Conservation (phyloP, 306 rosid species). For the Vachellia pachyceras region DNA sequence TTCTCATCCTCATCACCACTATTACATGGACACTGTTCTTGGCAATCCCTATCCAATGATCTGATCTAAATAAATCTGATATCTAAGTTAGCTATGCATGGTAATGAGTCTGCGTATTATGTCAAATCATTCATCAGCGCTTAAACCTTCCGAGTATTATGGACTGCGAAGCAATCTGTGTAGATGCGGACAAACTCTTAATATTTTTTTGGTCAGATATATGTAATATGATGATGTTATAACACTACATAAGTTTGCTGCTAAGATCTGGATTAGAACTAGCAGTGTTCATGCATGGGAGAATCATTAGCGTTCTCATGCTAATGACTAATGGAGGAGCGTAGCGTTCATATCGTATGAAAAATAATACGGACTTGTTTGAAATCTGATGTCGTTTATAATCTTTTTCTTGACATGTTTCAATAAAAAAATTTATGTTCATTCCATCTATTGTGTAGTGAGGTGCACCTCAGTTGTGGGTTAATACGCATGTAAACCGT, state of each 20-base stretch:
- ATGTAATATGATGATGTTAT: neutral
- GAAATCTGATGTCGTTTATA: no score
- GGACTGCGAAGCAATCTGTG: neutral
- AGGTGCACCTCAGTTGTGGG: no score
- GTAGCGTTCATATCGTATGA: no score
- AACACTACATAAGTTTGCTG: neutral
- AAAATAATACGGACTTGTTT: no score
- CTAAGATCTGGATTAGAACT: neutral
- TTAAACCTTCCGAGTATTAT: neutral
- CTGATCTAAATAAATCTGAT: neutral
- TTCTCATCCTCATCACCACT: slow-evolving; percentile 78
- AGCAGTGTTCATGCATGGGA: neutral
- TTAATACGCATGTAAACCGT: no score
- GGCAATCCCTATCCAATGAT: slow-evolving; percentile 83
- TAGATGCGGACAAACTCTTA: neutral
- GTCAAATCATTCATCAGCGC: neutral
- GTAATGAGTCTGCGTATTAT: neutral
- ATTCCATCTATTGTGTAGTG: no score
- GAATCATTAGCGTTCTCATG: neutral
- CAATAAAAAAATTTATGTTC: no score
- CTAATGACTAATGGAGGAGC: no score
- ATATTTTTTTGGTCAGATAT: neutral
- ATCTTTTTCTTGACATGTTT: no score
- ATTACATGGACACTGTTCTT: slow-evolving; percentile 79
- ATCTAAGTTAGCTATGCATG: neutral